phyloP scores from a whole-genome alignment of 495 filamentous ascomycete species.

The Hypoxylon subgilvum region DNA sequence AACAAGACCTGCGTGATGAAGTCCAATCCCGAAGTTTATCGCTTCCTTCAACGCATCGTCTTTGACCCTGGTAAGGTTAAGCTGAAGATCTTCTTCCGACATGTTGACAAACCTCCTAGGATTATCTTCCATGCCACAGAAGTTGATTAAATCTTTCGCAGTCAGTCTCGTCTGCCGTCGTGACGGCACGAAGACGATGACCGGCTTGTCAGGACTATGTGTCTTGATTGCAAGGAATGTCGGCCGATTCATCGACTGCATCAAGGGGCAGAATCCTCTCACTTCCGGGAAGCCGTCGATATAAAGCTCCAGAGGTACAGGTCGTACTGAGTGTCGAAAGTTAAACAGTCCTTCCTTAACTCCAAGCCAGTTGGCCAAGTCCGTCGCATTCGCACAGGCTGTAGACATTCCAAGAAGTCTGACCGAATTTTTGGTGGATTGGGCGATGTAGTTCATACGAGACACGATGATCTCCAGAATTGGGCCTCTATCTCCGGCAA shows the following conservation, averaged over 20 bases:
- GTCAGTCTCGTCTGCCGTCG: constrained; percentile 93
- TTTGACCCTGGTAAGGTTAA: constrained; percentile 83
- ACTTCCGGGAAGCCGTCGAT: constrained; percentile 97
- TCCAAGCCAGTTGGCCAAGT: constrained; percentile 95
- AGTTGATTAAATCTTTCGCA: constrained; percentile 93
- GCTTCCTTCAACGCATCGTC: constrained; percentile 91
- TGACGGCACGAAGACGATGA: constrained; percentile 98
- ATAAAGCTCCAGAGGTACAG: constrained; percentile 92
- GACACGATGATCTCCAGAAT: constrained; percentile 99
- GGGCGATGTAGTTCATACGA: constrained; percentile 98
- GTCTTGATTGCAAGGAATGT: constrained; percentile 96
- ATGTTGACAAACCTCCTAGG: constrained; percentile 89
- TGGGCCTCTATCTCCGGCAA: constrained; percentile 93
- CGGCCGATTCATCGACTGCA: constrained; percentile 99
- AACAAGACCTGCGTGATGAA: constrained; percentile 96
- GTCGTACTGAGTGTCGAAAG: constrained; percentile 96
- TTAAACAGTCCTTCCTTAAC: constrained; percentile 98
- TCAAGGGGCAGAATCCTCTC: constrained; percentile 93
- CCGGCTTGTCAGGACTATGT: constrained; percentile 93
- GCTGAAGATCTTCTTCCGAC: constrained; percentile 90
- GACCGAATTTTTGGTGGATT: constrained; percentile 85
- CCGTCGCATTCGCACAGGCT: constrained; percentile 92
- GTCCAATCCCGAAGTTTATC: constrained; percentile 91
- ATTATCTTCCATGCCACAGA: constrained; percentile 98
- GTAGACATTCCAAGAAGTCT: constrained; percentile 97